phyloP scores from a whole-genome alignment of 1,284 basidiomycete genomes.

The Mycena citricolor region DNA sequence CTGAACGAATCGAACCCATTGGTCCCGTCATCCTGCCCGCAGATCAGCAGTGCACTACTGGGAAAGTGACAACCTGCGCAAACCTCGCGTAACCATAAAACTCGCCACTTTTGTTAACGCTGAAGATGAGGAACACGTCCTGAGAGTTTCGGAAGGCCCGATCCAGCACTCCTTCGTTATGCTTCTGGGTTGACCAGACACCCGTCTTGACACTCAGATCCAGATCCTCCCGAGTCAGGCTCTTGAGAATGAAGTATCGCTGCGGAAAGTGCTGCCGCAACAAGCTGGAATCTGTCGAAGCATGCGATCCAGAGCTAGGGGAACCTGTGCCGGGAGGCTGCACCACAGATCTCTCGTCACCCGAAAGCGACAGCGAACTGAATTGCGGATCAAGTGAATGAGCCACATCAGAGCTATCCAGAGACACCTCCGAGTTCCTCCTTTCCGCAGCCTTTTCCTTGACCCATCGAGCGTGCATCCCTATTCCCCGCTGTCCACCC shows the following conservation, averaged over 20 bases:
- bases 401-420: not conserved
- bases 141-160: slow-evolving; percentile 88
- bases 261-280: slow-evolving; percentile 76
- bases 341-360: slow-evolving; percentile 39
- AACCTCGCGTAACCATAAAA: slow-evolving; percentile 88
- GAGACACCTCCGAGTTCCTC: slow-evolving; percentile 26
- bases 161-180: slow-evolving; percentile 89
- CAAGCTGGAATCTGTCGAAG: slow-evolving; percentile 75
- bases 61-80: slow-evolving; percentile 25
- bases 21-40: slow-evolving; percentile 16
- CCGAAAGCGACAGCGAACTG: slow-evolving; percentile 33
- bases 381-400: slow-evolving; percentile 8
- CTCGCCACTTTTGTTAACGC: slow-evolving; percentile 89
- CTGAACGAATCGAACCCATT: too few species aligned
- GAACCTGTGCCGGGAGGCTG: slow-evolving; percentile 38
- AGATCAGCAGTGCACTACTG: too few species aligned
- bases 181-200: slow-evolving; percentile 89
- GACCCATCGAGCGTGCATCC: slow-evolving; percentile 81
- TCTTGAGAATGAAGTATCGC: slow-evolving; percentile 93
- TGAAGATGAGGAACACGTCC: slow-evolving; percentile 87
- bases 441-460: slow-evolving; percentile 48
- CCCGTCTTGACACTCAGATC: slow-evolving; percentile 82
- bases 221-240: slow-evolving; percentile 77
- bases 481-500: slow-evolving; percentile 85
- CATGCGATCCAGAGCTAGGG: slow-evolving; percentile 65